Base-by-base conservation (phyloP, 2,329 filamentous ascomycete species). In the Claviceps cyperi region DNA sequence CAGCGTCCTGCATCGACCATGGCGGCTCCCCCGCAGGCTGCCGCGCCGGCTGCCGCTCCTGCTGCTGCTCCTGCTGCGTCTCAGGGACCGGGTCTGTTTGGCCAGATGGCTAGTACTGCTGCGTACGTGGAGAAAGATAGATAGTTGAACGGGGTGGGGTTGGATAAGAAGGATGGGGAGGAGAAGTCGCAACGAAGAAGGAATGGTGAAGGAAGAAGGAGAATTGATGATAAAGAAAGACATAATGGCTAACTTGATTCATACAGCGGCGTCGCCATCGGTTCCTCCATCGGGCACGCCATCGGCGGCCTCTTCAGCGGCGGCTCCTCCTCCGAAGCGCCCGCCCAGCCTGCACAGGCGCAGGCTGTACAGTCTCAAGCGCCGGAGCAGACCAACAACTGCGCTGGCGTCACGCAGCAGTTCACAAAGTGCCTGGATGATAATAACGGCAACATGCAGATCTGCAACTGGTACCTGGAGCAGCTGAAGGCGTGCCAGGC, bases 371-470 rank as follows among this genome's bases (percentile, higher is more conserved):
- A 77, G 60, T 73, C 75, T 63, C 72, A 73, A 67, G 73, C 75
- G 64, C 73, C 73, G 67, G 74, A 70, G 62, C 67, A 69, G 63
- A 57, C 60, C 55, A 76, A 70, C 68, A 85, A 84, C 66, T 98
- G 92, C 72, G 80, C 81, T 56, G 79, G 75, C 50, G 88, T 92
- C 59, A 81, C 89, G 50, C 80, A 82, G 69, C 80, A 78, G 70
- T 97, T 98, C 77, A 90, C 88, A 62, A 84, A 83, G 73, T 98
- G 92, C 77, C 84, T 98, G 83, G 90, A 97, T 68, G 86, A 97
- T 64, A 85, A 98, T 69, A 74, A 81, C 65, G 92, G 92, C 59
- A 89, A 92, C 71, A 81, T 98, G 84, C 83, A 84, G 65, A 94
- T 96, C 65, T 98, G 92, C 74, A 85, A 86, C 58, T 98, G 91